phyloP scores from a whole-genome alignment of 805 yeast genomes.

The Candida odintsovae region DNA sequence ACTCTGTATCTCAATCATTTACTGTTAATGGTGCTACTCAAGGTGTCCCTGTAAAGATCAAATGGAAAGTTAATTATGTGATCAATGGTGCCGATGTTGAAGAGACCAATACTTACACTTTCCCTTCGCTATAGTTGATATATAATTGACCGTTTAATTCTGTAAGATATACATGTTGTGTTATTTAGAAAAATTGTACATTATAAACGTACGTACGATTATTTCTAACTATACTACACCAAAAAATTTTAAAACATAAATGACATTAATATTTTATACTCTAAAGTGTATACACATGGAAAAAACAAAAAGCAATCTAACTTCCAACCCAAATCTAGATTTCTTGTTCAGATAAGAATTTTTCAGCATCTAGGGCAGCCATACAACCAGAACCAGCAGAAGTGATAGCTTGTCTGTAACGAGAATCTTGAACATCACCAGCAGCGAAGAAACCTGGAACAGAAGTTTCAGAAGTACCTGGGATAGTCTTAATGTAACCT shows the following conservation, averaged over 20 bases:
- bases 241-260: background rate
- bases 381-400: constrained; percentile 99
- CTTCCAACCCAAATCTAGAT: background rate
- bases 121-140: constrained; percentile 19
- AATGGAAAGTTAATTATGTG: constrained; percentile 65
- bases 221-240: background rate
- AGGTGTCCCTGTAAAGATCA: constrained; percentile 50
- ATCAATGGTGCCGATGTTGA: constrained; percentile 42
- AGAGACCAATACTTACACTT: constrained; percentile 50
- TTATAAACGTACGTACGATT: no score
- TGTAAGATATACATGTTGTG: background rate
- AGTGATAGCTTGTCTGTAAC: constrained; percentile 97
- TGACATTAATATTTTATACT: background rate
- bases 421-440: constrained; percentile 97
- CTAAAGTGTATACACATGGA: background rate
- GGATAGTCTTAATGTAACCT: constrained; percentile 84
- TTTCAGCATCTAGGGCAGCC: constrained; percentile 97
- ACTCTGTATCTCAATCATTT: constrained; percentile 51
- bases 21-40: constrained; percentile 29
- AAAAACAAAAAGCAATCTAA: background rate
- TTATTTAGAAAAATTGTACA: no score
- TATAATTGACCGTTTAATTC: background rate
- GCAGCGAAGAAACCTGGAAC: constrained; percentile 94
- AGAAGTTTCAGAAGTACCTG: constrained; percentile 85
- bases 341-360: constrained; percentile 59